Evolutionary conservation across 2,329 filamentous ascomycete species (phyloP), one percentile per base, ranked within the genome.

Genomic region (Proliferodiscus dingleyae): DNA sequence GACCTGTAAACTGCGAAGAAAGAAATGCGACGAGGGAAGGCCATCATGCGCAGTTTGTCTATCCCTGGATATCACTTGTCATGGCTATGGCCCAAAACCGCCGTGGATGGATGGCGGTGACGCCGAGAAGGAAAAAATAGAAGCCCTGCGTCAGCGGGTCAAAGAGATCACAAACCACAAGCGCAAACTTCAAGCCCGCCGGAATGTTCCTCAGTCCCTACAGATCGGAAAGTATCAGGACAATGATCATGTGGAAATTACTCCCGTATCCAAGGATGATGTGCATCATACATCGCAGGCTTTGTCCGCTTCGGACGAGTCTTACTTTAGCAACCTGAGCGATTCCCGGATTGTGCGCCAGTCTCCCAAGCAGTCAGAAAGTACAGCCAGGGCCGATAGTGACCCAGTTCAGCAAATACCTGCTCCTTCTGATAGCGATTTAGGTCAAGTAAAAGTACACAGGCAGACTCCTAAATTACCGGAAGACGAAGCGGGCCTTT

Each of bases 1-100:
- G 62, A 82, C 78, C 39, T 82, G 78, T 71, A 71, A 78, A 61
- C 64, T 82, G 55, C 69, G 78, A 59, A 71, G 77, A 50, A 82
- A 82, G 68, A 82, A 82, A 71, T 82, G 78, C 66, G 78, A 82
- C 59, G 78, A 82, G 64, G 75, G 74, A 54, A 68, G 71, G 43
- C 77, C 77, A 46, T 68, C 71, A 60, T 81, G 78, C 71, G 73
- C 74, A 7, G 77, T 77, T 49, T 82, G 78, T 30, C 23, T 16
- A 11, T 40, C 24, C 8, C 30, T 41, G 10, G 18, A 23, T 32
- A 21, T 41, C 8, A 23, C 39, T 11, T 41, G 26, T n/a, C 24
- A 26, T 37, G 26, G 26, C 7, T 28, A 28, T 43, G 30, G 28
- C 8, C 11, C 22, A 24, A 40, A 26, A 8, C 37, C 37, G 11